Evolutionary conservation across 2,329 filamentous ascomycete species (phyloP).

Genomic region (Davidsoniella virescens): DNA sequence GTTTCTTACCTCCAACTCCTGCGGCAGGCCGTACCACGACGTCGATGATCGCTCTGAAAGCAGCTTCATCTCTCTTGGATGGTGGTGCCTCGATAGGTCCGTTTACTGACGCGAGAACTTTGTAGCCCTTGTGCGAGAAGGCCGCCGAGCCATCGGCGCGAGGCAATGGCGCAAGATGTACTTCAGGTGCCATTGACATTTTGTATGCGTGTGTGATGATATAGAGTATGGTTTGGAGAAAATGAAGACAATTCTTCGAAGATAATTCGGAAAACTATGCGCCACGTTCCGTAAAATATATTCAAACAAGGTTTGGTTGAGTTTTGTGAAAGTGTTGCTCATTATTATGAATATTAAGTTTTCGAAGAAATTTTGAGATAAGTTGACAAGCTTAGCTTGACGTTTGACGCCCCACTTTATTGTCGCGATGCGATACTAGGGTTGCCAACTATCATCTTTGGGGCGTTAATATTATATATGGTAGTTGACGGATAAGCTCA

Average conservation of each 20-base stretch:
- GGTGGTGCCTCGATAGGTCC: constrained; percentile 73
- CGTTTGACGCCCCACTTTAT: not conserved
- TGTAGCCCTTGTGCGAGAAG: constrained; percentile 61
- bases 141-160: constrained; percentile 68
- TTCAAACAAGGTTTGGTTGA: constrained; percentile 5
- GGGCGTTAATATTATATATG: too few species aligned
- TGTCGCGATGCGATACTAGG: not conserved
- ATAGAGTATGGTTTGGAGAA: not conserved
- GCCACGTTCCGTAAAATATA: too few species aligned
- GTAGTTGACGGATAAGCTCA: too few species aligned
- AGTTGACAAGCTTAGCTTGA: not conserved
- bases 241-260: not conserved
- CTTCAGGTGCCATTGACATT: constrained; percentile 27
- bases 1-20: constrained; percentile 56
- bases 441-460: not conserved
- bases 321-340: too few species aligned
- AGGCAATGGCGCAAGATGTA: constrained; percentile 41
- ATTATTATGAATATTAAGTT: too few species aligned
- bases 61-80: constrained; percentile 64
- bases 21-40: constrained; percentile 75
- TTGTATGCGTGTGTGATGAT: not conserved
- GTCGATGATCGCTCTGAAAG: constrained; percentile 81
- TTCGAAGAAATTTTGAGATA: not conserved
- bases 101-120: constrained; percentile 73
- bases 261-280: too few species aligned